Conservation (phyloP, 495 filamentous ascomycete genomes). For the Schizothecium vesticola region DNA sequence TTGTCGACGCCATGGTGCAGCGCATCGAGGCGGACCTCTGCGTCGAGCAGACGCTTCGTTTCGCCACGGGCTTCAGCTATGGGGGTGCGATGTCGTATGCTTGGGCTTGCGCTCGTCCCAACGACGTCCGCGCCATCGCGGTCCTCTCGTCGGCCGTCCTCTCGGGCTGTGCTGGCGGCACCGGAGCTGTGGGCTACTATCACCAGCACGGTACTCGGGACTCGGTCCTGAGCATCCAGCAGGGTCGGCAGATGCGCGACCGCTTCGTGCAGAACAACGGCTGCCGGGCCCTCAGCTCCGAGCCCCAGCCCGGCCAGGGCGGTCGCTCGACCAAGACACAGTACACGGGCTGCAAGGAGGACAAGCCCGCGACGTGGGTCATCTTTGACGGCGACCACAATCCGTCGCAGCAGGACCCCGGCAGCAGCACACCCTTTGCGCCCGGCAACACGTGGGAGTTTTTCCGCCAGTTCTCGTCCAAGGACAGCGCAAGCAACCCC, state of each 20-base stretch:
- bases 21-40: constrained; percentile 35
- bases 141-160: constrained; percentile 29
- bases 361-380: constrained; percentile 28
- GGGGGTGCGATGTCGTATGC: constrained; percentile 43
- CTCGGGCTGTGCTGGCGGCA: constrained; percentile 33
- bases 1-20: constrained; percentile 31
- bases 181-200: constrained; percentile 36
- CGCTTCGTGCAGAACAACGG: constrained; percentile 33
- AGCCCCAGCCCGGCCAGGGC: constrained; percentile 14
- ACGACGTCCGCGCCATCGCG: constrained; percentile 37
- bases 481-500: background rate
- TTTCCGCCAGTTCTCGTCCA: constrained; percentile 15
- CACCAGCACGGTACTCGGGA: constrained; percentile 31
- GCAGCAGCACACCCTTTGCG: constrained; percentile 21
- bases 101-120: constrained; percentile 35
- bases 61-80: constrained; percentile 42
- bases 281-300: constrained; percentile 23
- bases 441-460: constrained; percentile 31
- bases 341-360: constrained; percentile 25
- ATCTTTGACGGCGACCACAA: constrained; percentile 24
- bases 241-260: constrained; percentile 28
- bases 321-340: constrained; percentile 24
- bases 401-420: constrained; percentile 20
- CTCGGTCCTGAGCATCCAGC: constrained; percentile 29
- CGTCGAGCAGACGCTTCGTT: constrained; percentile 33